These are phyloP conservation scores for Teratosphaeria viscida DNA, from an alignment of 2,329 filamentous ascomycete species.

Conservation along the genomic window DNA sequence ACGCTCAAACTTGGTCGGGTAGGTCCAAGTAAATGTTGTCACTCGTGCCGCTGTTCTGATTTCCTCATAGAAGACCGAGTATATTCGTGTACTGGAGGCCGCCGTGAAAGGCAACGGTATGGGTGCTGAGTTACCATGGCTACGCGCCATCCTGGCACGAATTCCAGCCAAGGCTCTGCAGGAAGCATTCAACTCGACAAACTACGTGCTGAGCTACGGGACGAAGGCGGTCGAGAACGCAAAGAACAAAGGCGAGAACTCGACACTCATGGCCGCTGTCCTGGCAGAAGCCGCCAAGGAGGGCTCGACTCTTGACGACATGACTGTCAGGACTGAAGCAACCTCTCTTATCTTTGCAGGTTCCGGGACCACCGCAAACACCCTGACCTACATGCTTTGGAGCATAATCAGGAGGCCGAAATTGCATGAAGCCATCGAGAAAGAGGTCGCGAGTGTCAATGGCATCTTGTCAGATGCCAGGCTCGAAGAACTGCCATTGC, in stretches of 20 bases:
- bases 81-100: conserved; percentile 22
- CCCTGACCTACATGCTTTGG: conserved; percentile 22
- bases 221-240: conserved; percentile 16
- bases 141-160: conserved; percentile 13
- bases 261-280: conserved; percentile 20
- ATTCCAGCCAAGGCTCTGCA: conserved; percentile 13
- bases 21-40: neutral
- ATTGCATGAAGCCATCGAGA: conserved; percentile 13
- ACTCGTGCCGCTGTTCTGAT: neutral
- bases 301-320: conserved; percentile 17
- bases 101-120: conserved; percentile 23
- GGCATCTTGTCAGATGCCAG: conserved; percentile 12
- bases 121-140: conserved; percentile 22
- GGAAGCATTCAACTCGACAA: conserved; percentile 14
- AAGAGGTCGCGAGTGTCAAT: conserved; percentile 15
- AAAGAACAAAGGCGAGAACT: conserved; percentile 8
- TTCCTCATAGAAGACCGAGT: conserved; percentile 15
- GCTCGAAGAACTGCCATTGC: conserved; percentile 13
- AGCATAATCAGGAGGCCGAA: conserved; percentile 13
- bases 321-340: conserved; percentile 19
- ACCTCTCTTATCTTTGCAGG: conserved; percentile 22
- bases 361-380: conserved; percentile 23
- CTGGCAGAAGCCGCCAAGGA: conserved; percentile 16
- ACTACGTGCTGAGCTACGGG: conserved; percentile 14
- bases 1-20: conserved; percentile 26